Conservation (phyloP, 495 filamentous ascomycete genomes). For the Chaetomidium leptoderma region DNA sequence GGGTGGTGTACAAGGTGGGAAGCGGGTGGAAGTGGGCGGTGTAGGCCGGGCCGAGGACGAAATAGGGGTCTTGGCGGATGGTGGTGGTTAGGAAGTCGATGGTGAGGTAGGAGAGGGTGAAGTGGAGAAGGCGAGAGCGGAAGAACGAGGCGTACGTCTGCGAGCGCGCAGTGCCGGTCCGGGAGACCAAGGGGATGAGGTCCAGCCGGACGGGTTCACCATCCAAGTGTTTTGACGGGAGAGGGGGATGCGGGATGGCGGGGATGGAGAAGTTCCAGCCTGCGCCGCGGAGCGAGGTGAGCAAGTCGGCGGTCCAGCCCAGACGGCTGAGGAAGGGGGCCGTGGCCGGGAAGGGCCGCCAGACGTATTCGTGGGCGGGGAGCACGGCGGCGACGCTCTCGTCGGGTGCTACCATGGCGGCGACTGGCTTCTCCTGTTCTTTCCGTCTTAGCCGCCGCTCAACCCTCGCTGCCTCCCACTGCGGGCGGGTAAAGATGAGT, state of each 20-base stretch:
- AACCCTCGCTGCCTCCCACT: conserved; percentile 64
- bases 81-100: conserved; percentile 63
- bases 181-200: conserved; percentile 22
- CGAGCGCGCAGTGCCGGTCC: conserved; percentile 34
- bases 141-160: conserved; percentile 45
- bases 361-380: conserved; percentile 49
- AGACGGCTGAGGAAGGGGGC: conserved; percentile 56
- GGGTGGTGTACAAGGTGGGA: conserved; percentile 28
- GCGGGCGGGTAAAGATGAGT: conserved; percentile 60
- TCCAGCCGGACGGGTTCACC: conserved; percentile 10
- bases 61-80: conserved; percentile 74
- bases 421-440: conserved; percentile 18
- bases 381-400: conserved; percentile 21
- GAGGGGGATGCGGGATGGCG: conserved; percentile 17
- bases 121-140: conserved; percentile 39
- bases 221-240: not conserved
- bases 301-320: conserved; percentile 66
- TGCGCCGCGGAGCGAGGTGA: conserved; percentile 63
- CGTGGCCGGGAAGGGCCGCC: conserved; percentile 66
- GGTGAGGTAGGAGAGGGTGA: conserved; percentile 54
- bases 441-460: conserved; percentile 36
- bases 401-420: conserved; percentile 24
- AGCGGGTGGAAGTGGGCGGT: conserved; percentile 35
- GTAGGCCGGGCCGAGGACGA: conserved; percentile 46
- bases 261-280: conserved; percentile 64